These are phyloP conservation scores for Hanseniaspora taiwanica DNA, from an alignment of 805 yeast genomes.

Conservation along the genomic window DNA sequence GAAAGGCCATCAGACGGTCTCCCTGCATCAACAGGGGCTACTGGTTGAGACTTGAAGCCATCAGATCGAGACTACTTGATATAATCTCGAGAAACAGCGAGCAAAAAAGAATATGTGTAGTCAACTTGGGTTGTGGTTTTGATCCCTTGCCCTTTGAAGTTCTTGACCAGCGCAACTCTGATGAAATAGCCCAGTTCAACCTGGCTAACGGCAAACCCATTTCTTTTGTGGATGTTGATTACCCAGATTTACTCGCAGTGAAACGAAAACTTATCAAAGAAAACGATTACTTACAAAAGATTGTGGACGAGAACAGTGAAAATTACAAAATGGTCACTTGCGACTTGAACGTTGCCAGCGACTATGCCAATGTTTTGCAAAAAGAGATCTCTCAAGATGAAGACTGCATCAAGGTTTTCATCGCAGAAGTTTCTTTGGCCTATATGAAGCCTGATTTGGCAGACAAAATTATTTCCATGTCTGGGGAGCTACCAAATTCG, in stretches of 20 bases:
- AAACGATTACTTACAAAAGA: conserved; percentile 32
- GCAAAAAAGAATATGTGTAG: conserved; percentile 27
- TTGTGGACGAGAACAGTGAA: conserved; percentile 19
- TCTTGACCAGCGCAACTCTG: conserved; percentile 22
- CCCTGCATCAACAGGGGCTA: conserved; percentile 77
- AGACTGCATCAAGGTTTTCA: conserved; percentile 30
- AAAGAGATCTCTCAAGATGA: conserved; percentile 8
- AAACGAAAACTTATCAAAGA: conserved; percentile 40
- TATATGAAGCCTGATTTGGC: conserved; percentile 62
- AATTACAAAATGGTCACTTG: conserved; percentile 53
- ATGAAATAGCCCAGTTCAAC: conserved; percentile 10
- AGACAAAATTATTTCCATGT: conserved; percentile 41
- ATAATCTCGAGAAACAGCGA: conserved; percentile 26
- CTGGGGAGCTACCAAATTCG: conserved; percentile 31
- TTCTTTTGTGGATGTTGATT: conserved; percentile 59
- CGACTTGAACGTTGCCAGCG: conserved; percentile 37
- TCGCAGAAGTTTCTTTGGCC: conserved; percentile 76
- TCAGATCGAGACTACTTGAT: conserved; percentile 36
- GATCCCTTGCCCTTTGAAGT: conserved; percentile 47
- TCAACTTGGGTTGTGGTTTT: conserved; percentile 74
- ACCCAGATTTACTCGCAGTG: conserved; percentile 48
- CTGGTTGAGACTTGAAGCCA: conserved; percentile 68
- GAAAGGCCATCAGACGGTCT: conserved; percentile 42
- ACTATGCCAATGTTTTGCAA: conserved; percentile 22
- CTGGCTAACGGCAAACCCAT: conserved; percentile 21